Evolutionary conservation across 345 rosid species (phyloP).

Genomic region (Adansonia digitata): DNA sequence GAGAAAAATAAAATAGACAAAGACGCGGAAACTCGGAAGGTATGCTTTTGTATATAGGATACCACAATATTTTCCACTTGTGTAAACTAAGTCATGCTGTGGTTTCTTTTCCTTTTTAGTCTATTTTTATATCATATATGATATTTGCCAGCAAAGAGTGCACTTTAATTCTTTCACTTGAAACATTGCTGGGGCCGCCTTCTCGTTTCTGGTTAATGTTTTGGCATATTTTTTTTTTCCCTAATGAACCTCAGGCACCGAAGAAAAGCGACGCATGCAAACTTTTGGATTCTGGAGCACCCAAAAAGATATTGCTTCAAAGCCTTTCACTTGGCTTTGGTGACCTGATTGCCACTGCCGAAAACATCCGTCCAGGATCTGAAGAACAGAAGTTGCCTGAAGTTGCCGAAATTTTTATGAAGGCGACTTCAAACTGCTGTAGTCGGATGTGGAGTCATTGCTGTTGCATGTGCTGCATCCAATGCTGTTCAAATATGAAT

Average conservation of each 20-base stretch:
- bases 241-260: conserved; percentile 37
- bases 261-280: conserved; percentile 33
- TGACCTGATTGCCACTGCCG: conserved; percentile 52
- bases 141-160: too few relatives aligned
- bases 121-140: too few relatives aligned
- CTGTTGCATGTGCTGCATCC: conserved; percentile 86
- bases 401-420: conserved; percentile 68
- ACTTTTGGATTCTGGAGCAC: conserved; percentile 30
- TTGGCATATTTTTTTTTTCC: neutral
- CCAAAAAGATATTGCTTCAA: conserved; percentile 29
- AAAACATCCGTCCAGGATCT: conserved; percentile 57
- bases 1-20: conserved; percentile 39
- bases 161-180: neutral
- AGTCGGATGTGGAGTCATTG: conserved; percentile 43
- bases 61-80: neutral
- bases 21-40: conserved; percentile 36
- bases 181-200: too few relatives aligned
- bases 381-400: conserved; percentile 54
- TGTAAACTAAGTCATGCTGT: neutral
- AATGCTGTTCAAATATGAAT: conserved; percentile 61
- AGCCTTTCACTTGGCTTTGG: conserved; percentile 68
- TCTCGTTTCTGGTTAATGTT: neutral
- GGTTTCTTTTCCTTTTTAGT: neutral
- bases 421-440: conserved; percentile 80
- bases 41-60: conserved; percentile 14